Evolutionary conservation across 495 filamentous ascomycete species (phyloP).

Genomic region (Penicillium antarcticum): DNA sequence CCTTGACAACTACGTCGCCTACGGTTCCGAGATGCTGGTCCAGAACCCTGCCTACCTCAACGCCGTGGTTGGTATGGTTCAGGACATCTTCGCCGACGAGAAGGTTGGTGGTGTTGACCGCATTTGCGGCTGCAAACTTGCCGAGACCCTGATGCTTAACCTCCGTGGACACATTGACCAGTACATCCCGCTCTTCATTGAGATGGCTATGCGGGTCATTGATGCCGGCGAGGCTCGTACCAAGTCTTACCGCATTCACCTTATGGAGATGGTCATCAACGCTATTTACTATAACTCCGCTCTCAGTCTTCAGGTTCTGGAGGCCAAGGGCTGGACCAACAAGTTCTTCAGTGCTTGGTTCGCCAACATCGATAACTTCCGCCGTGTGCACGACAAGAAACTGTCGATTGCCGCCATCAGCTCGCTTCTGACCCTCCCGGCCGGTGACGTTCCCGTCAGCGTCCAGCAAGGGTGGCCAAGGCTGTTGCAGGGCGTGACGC

Average conservation of each 20-base stretch:
- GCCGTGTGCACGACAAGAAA: constrained; percentile 96
- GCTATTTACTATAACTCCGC: constrained; percentile 93
- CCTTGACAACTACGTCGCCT: constrained; percentile 94
- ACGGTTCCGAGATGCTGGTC: constrained; percentile 73
- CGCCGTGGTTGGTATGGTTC: constrained; percentile 81
- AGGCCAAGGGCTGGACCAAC: constrained; percentile 94
- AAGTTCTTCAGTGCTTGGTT: constrained; percentile 99
- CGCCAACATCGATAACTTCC: constrained; percentile 89
- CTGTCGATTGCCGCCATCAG: constrained; percentile 92
- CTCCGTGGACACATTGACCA: constrained; percentile 87
- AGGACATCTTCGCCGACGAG: constrained; percentile 72
- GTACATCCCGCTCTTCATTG: constrained; percentile 81
- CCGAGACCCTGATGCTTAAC: constrained; percentile 94
- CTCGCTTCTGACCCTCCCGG: constrained; percentile 70
- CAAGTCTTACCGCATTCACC: constrained; percentile 88
- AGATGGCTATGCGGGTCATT: constrained; percentile 82
- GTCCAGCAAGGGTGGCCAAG: constrained; percentile 97
- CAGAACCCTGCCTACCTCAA: constrained; percentile 83
- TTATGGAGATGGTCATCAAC: constrained; percentile 99
- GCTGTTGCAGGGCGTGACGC: constrained; percentile 83
- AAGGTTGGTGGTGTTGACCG: constrained; percentile 93
- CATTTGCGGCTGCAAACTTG: constrained; percentile 98
- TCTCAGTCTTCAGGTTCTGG: constrained; percentile 77
- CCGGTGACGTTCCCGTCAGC: constrained; percentile 76
- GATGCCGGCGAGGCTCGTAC: constrained; percentile 64